Conservation (phyloP, 2,329 filamentous ascomycete species). For the Cytospora schulzeri region DNA sequence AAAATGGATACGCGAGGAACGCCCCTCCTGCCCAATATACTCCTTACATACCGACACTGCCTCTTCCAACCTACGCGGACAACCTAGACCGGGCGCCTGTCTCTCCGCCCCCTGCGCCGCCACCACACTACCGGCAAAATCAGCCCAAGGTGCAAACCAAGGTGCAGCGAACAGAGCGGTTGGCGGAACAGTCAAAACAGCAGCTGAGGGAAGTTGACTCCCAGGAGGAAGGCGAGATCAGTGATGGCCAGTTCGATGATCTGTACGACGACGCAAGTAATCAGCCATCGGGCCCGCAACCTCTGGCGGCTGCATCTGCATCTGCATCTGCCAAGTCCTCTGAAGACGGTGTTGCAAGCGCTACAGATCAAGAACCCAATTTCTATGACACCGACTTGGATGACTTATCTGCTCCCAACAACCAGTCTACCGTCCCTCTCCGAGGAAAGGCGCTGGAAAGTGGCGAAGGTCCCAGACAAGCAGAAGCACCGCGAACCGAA, state of each 20-base stretch:
- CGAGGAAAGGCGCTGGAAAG: constrained; percentile 12
- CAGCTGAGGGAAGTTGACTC: constrained; percentile 26
- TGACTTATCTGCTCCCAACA: constrained; percentile 28
- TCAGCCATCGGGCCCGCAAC: constrained; percentile 32
- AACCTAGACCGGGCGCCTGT: constrained; percentile 3
- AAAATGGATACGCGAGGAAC: not conserved
- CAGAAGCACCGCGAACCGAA: constrained; percentile 24
- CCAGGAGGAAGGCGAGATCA: constrained; percentile 75
- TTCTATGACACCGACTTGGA: constrained; percentile 36
- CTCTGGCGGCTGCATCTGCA: not conserved
- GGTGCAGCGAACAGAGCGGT: not conserved
- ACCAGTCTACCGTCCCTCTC: constrained; percentile 27
- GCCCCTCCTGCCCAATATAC: constrained; percentile 11
- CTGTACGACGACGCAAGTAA: constrained; percentile 47
- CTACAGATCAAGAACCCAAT: constrained; percentile 30
- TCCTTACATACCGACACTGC: constrained; percentile 2
- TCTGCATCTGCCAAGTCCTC: constrained; percentile 3
- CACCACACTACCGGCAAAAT: constrained; percentile 1
- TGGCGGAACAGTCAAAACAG: constrained; percentile 11
- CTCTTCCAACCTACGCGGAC: constrained; percentile 9
- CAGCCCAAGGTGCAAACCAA: constrained; percentile 9
- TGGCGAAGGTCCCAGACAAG: constrained; percentile 32
- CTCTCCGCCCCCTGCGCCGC: not conserved
- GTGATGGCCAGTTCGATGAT: constrained; percentile 66
- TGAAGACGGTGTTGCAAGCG: not conserved